Evolutionary conservation across 352 stramenopile species (phyloP).

Genomic region (Pythium oligandrum): DNA sequence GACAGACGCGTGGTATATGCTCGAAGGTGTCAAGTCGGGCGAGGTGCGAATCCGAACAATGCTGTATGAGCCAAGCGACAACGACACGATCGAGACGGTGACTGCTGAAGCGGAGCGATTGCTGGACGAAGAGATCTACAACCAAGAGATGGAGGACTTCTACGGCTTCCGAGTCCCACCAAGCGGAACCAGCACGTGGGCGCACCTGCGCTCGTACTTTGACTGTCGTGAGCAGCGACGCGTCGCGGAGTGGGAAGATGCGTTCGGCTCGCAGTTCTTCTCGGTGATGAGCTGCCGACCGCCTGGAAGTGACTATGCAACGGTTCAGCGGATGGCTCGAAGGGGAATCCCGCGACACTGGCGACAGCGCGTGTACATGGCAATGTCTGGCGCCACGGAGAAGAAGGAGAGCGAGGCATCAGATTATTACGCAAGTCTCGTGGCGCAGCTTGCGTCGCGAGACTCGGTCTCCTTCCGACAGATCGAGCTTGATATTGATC

Average conservation of each 20-base stretch:
- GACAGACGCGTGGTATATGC: conserved; percentile 57
- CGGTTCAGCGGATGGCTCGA: conserved; percentile 31
- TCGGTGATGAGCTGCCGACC: conserved; percentile 4
- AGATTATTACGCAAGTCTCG: conserved; percentile 48
- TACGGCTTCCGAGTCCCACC: conserved; percentile 67
- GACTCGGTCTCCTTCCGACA: conserved; percentile 71
- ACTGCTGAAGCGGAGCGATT: conserved; percentile 22
- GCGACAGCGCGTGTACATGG: conserved; percentile 69
- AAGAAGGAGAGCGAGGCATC: conserved; percentile 45
- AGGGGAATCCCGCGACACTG: conserved; percentile 58
- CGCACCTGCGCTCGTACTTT: conserved; percentile 65
- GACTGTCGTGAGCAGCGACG: conserved; percentile 69
- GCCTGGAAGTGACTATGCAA: conserved; percentile 13
- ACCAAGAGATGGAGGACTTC: conserved; percentile 34
- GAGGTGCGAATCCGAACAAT: conserved; percentile 67
- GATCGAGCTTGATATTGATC: conserved; percentile 85
- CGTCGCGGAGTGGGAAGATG: conserved; percentile 52
- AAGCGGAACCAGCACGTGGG: conserved; percentile 31
- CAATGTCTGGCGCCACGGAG: conserved; percentile 46
- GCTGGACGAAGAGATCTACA: conserved; percentile 33
- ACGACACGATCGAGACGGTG: conserved; percentile 12
- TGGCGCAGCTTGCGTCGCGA: conserved; percentile 30
- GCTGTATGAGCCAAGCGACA: conserved; percentile 23
- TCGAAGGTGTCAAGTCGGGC: conserved; percentile 41
- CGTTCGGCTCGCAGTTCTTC: conserved; percentile 44